Evolutionary conservation across 805 yeast species (phyloP), one percentile per base, ranked within the genome.

Genomic region (Metschnikowia koreensis): DNA sequence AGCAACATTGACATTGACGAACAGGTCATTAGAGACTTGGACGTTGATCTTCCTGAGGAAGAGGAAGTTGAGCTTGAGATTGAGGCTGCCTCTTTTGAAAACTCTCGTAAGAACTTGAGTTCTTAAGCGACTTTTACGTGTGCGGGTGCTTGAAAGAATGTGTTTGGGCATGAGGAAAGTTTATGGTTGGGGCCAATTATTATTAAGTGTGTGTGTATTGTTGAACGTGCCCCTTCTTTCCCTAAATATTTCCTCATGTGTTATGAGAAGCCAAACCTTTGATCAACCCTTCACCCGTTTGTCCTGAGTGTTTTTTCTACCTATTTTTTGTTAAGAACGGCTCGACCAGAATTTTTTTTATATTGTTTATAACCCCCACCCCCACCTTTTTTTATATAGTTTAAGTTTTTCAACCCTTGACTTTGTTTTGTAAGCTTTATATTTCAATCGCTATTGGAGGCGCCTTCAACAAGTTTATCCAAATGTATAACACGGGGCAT

Each of bases 1-100:
- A 78, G 88, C 68, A 80, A 82, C 66, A 41, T 50, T 43, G 76
- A 84, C 68, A 78, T 84, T 48, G 93, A 86, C 66, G 75, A 77
- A 56, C 77, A 77, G 63, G 84, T 87, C 49, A 80, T 81, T 42
- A 74, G 79, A 60, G 83, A 79, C 55, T 73, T 85, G 63, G 74
- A 75, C 54, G 63, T 78, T 41, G 81, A 81, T 48, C 71, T 80
- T 26, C 65, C 60, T 13, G 73, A 68, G 3, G 63, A 57, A 37
- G 67, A 59, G 12, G 64, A 50, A 41, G 50, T 40, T 9, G 58
- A 56, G 44, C 56, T 52, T 34, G 50, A 50, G 29, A 44, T 49
- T 22, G 58, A 51, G 38, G 58, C 52, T 15, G 48, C 47, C 22
- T 43, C 49, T 11, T 46, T 42, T 22, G 46, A 33, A 12, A 36